Conservation (phyloP, 768 basidiomycete species). For the Pisolithus tinctorius region DNA sequence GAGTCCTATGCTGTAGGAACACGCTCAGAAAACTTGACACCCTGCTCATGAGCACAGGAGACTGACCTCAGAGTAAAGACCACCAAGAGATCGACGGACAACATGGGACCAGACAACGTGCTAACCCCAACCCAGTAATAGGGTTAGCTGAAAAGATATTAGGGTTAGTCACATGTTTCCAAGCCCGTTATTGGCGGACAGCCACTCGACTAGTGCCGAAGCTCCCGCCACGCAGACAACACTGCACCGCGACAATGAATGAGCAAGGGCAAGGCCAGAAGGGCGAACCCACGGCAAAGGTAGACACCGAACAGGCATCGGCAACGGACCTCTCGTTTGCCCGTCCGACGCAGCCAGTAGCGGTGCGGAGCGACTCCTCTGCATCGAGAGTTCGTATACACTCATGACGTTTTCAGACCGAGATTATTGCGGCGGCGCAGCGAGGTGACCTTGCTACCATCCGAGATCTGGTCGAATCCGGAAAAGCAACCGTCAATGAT, state of each 20-base stretch:
- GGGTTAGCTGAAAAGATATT: conserved; percentile 13
- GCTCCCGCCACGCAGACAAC: conserved; percentile 10
- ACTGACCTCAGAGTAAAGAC: conserved; percentile 14
- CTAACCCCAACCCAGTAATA: conserved; percentile 26
- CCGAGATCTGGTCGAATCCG: conserved; percentile 62
- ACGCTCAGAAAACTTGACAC: not conserved
- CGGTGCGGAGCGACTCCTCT: conserved; percentile 9
- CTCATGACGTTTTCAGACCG: conserved; percentile 32
- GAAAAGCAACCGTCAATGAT: conserved; percentile 64
- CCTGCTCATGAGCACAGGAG: not conserved
- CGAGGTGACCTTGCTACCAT: conserved; percentile 71
- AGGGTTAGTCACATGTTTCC: conserved; percentile 8
- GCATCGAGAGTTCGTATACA: not conserved
- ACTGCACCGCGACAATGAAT: conserved; percentile 21
- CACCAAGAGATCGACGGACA: conserved; percentile 8
- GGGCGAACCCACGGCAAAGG: conserved; percentile 22
- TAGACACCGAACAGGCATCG: conserved; percentile 21
- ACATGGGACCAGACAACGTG: conserved; percentile 4
- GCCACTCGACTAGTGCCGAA: conserved; percentile 3
- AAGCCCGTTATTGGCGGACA: not conserved
- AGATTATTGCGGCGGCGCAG: conserved; percentile 82
- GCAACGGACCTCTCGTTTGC: conserved; percentile 21
- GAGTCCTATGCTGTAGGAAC: conserved; percentile 34
- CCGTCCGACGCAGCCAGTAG: conserved; percentile 14
- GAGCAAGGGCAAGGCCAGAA: conserved; percentile 19